These are phyloP conservation scores for Leccinum subgranulosum DNA, from an alignment of 768 basidiomycete genomes.

Conservation along the genomic window DNA sequence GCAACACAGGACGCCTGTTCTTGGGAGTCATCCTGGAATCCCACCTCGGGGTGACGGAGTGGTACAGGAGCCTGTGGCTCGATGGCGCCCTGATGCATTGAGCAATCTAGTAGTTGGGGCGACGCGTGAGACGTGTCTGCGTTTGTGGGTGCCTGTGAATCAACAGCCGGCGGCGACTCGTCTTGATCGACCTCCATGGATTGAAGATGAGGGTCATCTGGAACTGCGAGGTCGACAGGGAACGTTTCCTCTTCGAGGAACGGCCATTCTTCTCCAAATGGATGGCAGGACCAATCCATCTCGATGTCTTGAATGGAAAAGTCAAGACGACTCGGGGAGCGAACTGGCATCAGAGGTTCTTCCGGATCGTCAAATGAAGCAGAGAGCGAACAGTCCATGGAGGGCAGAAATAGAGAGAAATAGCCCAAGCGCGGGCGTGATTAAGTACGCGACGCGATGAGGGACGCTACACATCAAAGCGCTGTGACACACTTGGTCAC, in stretches of 20 bases:
- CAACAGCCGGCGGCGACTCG: conserved; percentile 5
- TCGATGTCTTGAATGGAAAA: conserved; percentile 25
- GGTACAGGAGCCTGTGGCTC: conserved; percentile 21
- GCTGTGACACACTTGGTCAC: conserved; percentile 21
- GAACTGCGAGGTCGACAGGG: not conserved
- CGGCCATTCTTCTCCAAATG: not conserved
- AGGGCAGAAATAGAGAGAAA: not conserved
- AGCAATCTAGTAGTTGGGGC: conserved; percentile 10
- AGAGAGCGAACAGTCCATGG: conserved; percentile 13
- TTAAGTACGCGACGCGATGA: conserved; percentile 9
- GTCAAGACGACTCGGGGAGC: conserved; percentile 49
- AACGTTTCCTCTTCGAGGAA: conserved; percentile 10
- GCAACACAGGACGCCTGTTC: conserved; percentile 8
- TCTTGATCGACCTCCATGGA: not conserved
- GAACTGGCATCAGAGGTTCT: conserved; percentile 30
- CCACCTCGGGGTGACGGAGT: conserved; percentile 15
- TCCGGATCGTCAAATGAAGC: conserved; percentile 10
- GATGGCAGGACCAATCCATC: conserved; percentile 12
- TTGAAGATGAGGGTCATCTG: not conserved
- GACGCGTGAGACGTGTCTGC: conserved; percentile 3
- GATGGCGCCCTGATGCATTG: conserved; percentile 17
- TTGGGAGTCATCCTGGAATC: not conserved
- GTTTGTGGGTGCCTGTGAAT: conserved; percentile 16
- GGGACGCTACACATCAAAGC: conserved; percentile 18
- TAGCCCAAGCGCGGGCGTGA: conserved; percentile 3